A percentile compares a stretch with the other conserved stretches of the same genome.
Evolutionary conservation across 2,329 filamentous ascomycete species (phyloP).

Genomic region (Pseudogymnoascus pannorum): DNA sequence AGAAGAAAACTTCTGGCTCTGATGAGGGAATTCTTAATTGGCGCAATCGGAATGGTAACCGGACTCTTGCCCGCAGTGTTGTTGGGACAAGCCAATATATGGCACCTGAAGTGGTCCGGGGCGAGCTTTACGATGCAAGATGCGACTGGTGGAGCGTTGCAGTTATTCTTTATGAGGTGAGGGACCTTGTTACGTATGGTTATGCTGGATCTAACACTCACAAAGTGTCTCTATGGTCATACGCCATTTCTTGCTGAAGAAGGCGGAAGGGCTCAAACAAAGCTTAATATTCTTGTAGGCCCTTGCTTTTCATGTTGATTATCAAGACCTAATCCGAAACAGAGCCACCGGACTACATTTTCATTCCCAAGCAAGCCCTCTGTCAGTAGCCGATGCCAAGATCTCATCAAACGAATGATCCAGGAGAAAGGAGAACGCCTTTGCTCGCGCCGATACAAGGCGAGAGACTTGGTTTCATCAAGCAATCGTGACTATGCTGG

Average conservation of each 20-base stretch:
- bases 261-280: constrained; percentile 66
- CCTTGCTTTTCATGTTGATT: not conserved
- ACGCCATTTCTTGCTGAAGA: constrained; percentile 84
- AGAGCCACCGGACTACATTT: constrained; percentile 66
- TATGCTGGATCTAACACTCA: not conserved
- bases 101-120: constrained; percentile 86
- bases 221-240: constrained; percentile 76
- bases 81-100: constrained; percentile 98
- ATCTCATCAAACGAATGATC: constrained; percentile 67
- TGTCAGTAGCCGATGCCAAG: constrained; percentile 64
- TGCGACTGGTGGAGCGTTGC: constrained; percentile 98
- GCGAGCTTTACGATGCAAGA: constrained; percentile 77
- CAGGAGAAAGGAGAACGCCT: constrained; percentile 69
- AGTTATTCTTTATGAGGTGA: constrained; percentile 79
- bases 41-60: constrained; percentile 61
- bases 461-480: constrained; percentile 47
- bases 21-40: constrained; percentile 51
- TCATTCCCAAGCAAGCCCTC: constrained; percentile 59
- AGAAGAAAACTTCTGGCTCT: constrained; percentile 27
- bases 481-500: constrained; percentile 34
- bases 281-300: constrained; percentile 72
- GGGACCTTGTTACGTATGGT: constrained; percentile 8
- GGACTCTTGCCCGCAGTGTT: constrained; percentile 71
- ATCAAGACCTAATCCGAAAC: constrained; percentile 16
- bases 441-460: constrained; percentile 66